Evolutionary conservation across 2,329 filamentous ascomycete genomes (phyloP).

Genomic region (Fusarium ambrosium): DNA sequence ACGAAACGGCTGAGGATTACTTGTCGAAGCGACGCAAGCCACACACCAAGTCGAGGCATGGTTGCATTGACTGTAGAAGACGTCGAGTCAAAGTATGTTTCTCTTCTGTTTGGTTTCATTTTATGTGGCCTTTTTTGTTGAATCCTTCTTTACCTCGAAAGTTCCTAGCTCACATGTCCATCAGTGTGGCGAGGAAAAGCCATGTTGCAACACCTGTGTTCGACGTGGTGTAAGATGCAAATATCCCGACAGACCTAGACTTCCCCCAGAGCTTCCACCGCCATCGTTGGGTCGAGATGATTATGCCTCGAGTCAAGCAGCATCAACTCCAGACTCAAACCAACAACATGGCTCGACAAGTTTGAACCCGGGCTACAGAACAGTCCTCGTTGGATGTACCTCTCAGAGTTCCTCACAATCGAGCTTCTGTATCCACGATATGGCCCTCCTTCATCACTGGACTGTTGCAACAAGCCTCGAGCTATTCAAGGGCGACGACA

Average conservation of each 20-base stretch:
- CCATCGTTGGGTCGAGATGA: neutral
- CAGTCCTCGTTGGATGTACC: neutral
- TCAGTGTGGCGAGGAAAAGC: neutral
- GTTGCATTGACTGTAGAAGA: neutral
- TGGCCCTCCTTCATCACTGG: neutral
- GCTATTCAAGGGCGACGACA: neutral
- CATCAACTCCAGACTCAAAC: neutral
- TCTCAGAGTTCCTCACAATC: neutral
- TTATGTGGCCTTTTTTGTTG: neutral
- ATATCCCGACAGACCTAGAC: neutral
- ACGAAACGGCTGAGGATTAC: neutral
- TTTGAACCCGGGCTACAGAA: neutral
- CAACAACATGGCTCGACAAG: neutral
- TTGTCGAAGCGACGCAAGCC: neutral
- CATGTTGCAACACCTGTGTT: neutral
- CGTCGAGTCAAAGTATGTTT: neutral
- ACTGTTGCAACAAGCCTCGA: neutral
- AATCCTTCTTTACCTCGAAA: neutral
- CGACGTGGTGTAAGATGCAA: neutral
- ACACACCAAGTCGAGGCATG: neutral
- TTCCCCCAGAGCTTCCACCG: neutral
- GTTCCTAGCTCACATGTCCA: neutral
- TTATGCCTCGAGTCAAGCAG: neutral
- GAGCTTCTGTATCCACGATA: neutral
- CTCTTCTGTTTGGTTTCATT: neutral